Evolutionary conservation across 2,329 filamentous ascomycete species (phyloP).

Genomic region (Calonectria naviculata): DNA sequence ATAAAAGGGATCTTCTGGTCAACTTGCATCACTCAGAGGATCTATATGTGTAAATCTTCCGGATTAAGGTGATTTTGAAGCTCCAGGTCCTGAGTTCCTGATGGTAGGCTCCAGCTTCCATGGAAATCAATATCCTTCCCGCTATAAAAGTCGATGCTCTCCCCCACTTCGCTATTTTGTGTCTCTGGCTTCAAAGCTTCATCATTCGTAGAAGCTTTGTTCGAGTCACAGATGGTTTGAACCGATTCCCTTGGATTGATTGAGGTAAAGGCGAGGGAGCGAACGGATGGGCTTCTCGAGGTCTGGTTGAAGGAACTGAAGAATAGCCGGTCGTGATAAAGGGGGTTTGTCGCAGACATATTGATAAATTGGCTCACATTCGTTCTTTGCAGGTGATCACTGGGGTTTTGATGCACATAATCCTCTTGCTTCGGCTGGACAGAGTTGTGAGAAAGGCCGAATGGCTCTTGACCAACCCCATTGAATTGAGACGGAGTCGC

Average conservation of each 20-base stretch:
- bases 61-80: constrained; percentile 36
- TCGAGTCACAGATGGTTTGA: constrained; percentile 30
- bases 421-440: constrained; percentile 43
- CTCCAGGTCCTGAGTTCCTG: constrained; percentile 31
- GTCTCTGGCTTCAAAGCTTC: constrained; percentile 39
- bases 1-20: not conserved
- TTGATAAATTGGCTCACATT: constrained; percentile 40
- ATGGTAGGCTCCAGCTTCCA: constrained; percentile 39
- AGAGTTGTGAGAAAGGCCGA: constrained; percentile 37
- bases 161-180: constrained; percentile 39
- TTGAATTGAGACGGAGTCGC: constrained; percentile 36
- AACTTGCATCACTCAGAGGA: not conserved
- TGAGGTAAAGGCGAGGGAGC: constrained; percentile 44
- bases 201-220: not conserved
- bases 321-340: constrained; percentile 46
- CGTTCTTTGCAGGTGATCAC: constrained; percentile 33
- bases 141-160: constrained; percentile 28
- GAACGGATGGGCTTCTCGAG: constrained; percentile 31
- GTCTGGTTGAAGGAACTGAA: constrained; percentile 40
- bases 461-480: constrained; percentile 39
- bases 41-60: constrained; percentile 41
- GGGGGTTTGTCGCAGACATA: constrained; percentile 45
- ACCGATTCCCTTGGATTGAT: constrained; percentile 38
- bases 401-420: constrained; percentile 29
- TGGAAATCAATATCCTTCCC: constrained; percentile 39